phyloP scores from a whole-genome alignment of 2,329 filamentous ascomycete species.

The Fusarium staphyleae region DNA sequence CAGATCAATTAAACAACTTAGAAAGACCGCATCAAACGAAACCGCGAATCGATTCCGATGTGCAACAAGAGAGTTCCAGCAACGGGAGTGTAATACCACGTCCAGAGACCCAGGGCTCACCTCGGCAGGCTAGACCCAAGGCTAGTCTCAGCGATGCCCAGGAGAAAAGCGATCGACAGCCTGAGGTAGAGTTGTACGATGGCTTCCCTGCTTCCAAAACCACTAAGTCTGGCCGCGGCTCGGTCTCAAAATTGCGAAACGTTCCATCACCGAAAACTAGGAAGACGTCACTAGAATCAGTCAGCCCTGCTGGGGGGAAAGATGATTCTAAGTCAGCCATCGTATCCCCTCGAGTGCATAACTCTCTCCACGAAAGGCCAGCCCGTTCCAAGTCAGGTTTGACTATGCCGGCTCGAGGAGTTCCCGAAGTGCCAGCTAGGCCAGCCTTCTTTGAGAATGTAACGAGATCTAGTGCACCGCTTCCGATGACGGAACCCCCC shows the following conservation, averaged over 20 bases:
- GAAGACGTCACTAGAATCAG: conserved; percentile 45
- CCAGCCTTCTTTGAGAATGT: conserved; percentile 51
- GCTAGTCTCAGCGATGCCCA: background rate
- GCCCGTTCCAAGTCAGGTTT: conserved; percentile 42
- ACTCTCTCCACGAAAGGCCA: conserved; percentile 47
- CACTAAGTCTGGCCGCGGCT: conserved; percentile 15
- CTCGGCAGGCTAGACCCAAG: background rate
- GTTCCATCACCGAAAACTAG: conserved; percentile 40
- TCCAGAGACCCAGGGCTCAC: background rate
- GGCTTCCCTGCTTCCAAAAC: conserved; percentile 2
- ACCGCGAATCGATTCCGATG: background rate
- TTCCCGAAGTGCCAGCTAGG: conserved; percentile 48
- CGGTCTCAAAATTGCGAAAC: conserved; percentile 19
- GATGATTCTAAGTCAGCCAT: conserved; percentile 45
- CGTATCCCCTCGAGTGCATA: conserved; percentile 43
- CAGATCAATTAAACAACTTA: conserved; percentile 44
- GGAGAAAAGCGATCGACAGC: background rate
- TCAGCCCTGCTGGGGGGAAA: conserved; percentile 32
- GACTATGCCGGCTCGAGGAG: conserved; percentile 38
- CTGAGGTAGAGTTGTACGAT: conserved; percentile 7
- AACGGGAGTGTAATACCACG: background rate
- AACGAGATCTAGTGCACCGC: conserved; percentile 35
- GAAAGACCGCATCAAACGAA: conserved; percentile 1
- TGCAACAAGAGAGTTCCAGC: background rate
- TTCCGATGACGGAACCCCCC: conserved; percentile 3